Evolutionary conservation across 352 stramenopile genomes (phyloP).

Genomic region (Globisporangium okanoganense): DNA sequence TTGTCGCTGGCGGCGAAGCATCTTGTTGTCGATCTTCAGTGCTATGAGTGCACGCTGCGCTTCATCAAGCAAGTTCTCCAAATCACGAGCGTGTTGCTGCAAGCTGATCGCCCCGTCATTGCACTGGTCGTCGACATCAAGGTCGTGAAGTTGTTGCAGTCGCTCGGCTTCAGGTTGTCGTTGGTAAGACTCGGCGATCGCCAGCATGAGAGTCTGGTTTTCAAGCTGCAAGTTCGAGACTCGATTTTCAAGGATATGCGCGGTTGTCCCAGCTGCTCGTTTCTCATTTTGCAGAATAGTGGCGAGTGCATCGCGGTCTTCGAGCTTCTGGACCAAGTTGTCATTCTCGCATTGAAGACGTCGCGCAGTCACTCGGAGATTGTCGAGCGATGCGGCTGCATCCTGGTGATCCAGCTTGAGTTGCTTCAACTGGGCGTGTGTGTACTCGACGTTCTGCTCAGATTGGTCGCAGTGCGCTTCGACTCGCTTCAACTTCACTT

Average conservation of each 20-base stretch:
- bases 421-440: slow-evolving; percentile 9
- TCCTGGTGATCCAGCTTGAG: slow-evolving; percentile 15
- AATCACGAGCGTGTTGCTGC: slow-evolving; percentile 12
- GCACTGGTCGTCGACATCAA: slow-evolving; percentile 1
- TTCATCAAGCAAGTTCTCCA: slow-evolving; percentile 32
- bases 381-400: slow-evolving; percentile 6
- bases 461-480: slow-evolving; percentile 6
- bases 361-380: slow-evolving; percentile 10
- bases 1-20: slow-evolving; percentile 21
- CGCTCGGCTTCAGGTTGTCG: background rate
- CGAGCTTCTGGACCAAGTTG: slow-evolving; percentile 12
- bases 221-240: slow-evolving; percentile 8
- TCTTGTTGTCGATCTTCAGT: slow-evolving; percentile 34
- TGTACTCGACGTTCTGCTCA: slow-evolving; percentile 6
- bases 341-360: slow-evolving; percentile 19
- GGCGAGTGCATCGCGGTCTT: slow-evolving; percentile 3
- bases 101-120: background rate
- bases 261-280: slow-evolving; percentile 1
- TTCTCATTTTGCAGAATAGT: slow-evolving; percentile 5
- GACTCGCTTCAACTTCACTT: slow-evolving; percentile 22
- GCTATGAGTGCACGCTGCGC: slow-evolving; percentile 25
- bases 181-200: background rate
- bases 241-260: slow-evolving; percentile 16
- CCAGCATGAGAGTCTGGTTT: slow-evolving; percentile 11
- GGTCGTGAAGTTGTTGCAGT: background rate